Conservation (phyloP, 192 early-diverging fungal genomes). For the Mortierella hygrophila region DNA sequence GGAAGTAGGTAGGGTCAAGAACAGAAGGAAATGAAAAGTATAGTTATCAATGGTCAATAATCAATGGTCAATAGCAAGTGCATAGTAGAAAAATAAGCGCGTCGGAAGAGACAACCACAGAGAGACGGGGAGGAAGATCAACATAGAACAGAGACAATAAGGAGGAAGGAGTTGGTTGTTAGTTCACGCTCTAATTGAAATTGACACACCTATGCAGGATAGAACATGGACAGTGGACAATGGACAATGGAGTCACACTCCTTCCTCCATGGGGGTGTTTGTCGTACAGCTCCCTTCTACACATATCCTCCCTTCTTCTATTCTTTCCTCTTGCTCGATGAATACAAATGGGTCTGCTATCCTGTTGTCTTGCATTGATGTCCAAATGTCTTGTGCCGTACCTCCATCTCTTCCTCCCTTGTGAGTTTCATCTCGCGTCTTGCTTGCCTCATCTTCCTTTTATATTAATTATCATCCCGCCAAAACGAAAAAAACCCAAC, state of each 20-base stretch:
- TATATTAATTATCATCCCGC: constrained; percentile 7
- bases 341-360: neutral
- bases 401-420: neutral
- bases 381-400: neutral
- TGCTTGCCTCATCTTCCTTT: neutral
- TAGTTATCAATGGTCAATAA: neutral
- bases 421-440: neutral
- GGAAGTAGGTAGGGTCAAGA: too few species aligned
- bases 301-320: neutral
- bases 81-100: neutral
- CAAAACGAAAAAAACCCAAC: neutral
- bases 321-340: too few species aligned
- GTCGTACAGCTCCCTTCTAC: too few species aligned
- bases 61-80: too few species aligned
- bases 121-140: too few species aligned
- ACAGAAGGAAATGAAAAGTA: neutral
- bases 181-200: neutral
- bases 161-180: neutral
- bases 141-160: neutral
- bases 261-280: too few species aligned
- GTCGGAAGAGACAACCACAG: neutral
- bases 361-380: neutral
- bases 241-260: neutral
- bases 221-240: neutral
- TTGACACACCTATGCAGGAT: neutral